Base-by-base conservation (phyloP, 176 grass and related monocot genomes). In the Zea luxurians region DNA sequence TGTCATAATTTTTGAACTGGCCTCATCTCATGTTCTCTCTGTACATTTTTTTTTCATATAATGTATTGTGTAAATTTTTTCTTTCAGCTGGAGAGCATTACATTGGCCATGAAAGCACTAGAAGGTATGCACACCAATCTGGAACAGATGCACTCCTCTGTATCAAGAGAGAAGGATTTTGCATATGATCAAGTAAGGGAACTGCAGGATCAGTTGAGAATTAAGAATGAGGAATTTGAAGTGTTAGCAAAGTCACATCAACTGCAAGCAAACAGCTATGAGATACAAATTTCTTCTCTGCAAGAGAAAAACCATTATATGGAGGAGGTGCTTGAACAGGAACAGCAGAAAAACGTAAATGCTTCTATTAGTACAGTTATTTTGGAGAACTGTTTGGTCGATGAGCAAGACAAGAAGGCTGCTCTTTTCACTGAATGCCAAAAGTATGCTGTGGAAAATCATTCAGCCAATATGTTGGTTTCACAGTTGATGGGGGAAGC, bases 21-120 rank as follows among this genome's bases (percentile, higher is more conserved):
- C 72, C 2, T 36, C 65, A 16, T 80, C 17, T 71, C 66, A 64
- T 83, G 16, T 84, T 15, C 4, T 55, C 45, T 66, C 37, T 48
- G 2, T 79, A 57, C 77, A 63, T 27, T 46, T 66, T 74, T 50
- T 81, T 71, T 4, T 46, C 64, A 48, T 47, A 53, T 83, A 75
- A 83, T 62, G 58, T 65, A 38, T 60, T 61, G 34, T 72, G 67
- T 90, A 45, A 49, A 43, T 57, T 46, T 52, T 76, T n/a, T 75
- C 20, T 85, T 83, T 83, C 88, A 93, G 91, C n/a, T 93, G 76
- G 82, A 85, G 85, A 88, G 46, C 75, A 73, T 88, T 84, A 88
- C 71, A 81, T 9, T 83, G 50, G 73, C 65, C 62, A 78, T 85
- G 86, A 86, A 93, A 81, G 67, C 72, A 64, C 67, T 95, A 68